Percentiles rank a stretch among this genome's conserved stretches.
Evolutionary conservation across 805 yeast genomes (phyloP).

Genomic region (Saturnispora halmiae): DNA sequence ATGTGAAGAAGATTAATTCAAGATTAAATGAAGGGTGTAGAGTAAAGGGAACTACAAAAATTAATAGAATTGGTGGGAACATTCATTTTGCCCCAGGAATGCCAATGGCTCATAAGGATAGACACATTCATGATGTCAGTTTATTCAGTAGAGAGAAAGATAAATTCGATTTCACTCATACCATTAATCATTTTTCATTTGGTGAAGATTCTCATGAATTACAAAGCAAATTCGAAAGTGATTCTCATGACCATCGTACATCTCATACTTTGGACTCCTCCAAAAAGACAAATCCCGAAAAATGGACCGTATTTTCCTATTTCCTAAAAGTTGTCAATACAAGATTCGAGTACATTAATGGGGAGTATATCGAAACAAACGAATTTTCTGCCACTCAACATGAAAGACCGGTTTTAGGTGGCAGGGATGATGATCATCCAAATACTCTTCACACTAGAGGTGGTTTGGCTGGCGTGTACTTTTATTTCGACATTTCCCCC

Average conservation of each 20-base stretch:
- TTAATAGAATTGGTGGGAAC: constrained; percentile 83
- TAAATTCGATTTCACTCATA: constrained; percentile 68
- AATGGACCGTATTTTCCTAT: constrained; percentile 61
- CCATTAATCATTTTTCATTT: constrained; percentile 72
- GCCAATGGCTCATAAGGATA: constrained; percentile 46
- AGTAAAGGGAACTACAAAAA: constrained; percentile 64
- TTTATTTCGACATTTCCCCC: constrained; percentile 88
- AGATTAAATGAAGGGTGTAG: constrained; percentile 81
- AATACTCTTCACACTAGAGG: constrained; percentile 74
- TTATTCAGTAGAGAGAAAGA: constrained; percentile 47
- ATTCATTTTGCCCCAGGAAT: constrained; percentile 96
- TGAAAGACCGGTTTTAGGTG: constrained; percentile 78
- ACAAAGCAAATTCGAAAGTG: constrained; percentile 10
- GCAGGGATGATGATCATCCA: constrained; percentile 85
- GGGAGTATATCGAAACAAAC: constrained; percentile 58
- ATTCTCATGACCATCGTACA: constrained; percentile 29
- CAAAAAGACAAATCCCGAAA: constrained; percentile 33
- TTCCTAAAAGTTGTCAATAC: constrained; percentile 87
- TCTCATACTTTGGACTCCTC: constrained; percentile 64
- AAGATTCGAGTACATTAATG: constrained; percentile 61
- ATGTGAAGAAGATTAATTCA: constrained; percentile 51
- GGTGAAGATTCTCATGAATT: constrained; percentile 44
- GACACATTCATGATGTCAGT: constrained; percentile 81
- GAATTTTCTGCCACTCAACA: constrained; percentile 87
- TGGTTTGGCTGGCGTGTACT: constrained; percentile 84